Evolutionary conservation across 164 flowering plant genomes (phyloP), one percentile per base, ranked within the genome.

Genomic region (Dillenia suffruticosa): DNA sequence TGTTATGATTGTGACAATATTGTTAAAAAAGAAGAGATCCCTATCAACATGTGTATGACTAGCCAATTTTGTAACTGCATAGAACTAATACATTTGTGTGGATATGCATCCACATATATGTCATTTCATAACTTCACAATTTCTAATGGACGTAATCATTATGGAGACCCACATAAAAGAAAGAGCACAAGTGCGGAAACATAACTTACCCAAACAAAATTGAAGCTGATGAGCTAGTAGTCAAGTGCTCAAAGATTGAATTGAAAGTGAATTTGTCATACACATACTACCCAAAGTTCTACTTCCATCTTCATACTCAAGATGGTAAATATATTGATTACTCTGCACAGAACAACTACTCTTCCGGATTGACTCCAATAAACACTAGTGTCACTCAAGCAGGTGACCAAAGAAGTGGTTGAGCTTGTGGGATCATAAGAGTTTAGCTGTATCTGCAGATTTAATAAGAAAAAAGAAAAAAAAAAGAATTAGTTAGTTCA

Each of bases 251-350:
- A 32, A 77, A 58, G 50, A 90, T 63, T 0, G 83, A 75, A 54
- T 87, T 77, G 17, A 88, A 75, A 68, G 74, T 72, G 63, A 95
- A 55, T 66, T 76, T 55, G 63, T 95, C 99, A 0, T 85, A 74
- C 12, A 90, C 84, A 72, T 88, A 95, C 73, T 75, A 87, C 7
- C 99, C 99, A 0, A 75, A 5, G 97, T 85, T 49, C 88, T 94
- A 58, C 97, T 90, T 8, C 99, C 97, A 72, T 95, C 99, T 32
- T 97, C 94, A 63, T 95, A 95, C 63, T 90, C 84, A 63, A 92
- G 92, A 2, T 75, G 54, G 64, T 87, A 95, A 59, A 72, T 68
- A 46, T 97, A 95, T 46, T 70, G 87, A 56, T 77, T 77, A 64
- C 47, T 73, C 61, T 59, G 49, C 59, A 70, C 49, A 15, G 81